Evolutionary conservation across 768 basidiomycete species (phyloP), one percentile per base, ranked within the genome.

Genomic region (Lentinus brumalis): DNA sequence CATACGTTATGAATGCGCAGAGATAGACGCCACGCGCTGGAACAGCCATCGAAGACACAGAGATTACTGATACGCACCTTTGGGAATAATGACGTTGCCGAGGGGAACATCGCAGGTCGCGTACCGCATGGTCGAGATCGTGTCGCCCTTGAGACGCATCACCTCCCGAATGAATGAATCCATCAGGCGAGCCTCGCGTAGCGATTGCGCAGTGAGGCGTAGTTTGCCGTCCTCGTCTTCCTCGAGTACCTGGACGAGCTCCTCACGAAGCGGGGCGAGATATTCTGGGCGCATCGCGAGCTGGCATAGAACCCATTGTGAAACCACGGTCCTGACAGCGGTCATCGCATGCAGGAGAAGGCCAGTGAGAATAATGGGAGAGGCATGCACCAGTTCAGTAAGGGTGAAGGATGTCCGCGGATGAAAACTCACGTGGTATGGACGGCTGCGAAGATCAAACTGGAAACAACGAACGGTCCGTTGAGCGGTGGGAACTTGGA

Each of bases 131-230:
- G 66, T 64, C 18, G 69, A 67, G 44, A 76, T 66, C 7, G 73
- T 74, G 53, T 75, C 74, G 16, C 75, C 75, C 60, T 76, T 76
- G 12, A 72, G 71, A 15, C 74, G 72, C 71, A 76, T 68, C 12
- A 76, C 75, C 52, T 76, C 74, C 4, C 75, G 71, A 31, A 75
- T 71, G 64, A 76, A 76, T 1, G 74, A 74, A 56, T 76, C 75
- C 16, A 74, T 56, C 39, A 67, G 56, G 14, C 62, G 64, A 1
- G 71, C 69, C 14, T 70, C 70, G n/a, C 70, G 70, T 21, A 75
- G 50, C 4, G 70, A 70, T 5, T 69, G 69, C 2, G 72, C 67
- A 5, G 70, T 70, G 39, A 73, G 64, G 39, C 65, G 65, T 15
- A 65, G 42, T 15, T 55, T 38, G 14, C 71, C 73, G 38, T 64